Evolutionary conservation across 1,284 basidiomycete species (phyloP).

Genomic region (Takashimella koratensis): DNA sequence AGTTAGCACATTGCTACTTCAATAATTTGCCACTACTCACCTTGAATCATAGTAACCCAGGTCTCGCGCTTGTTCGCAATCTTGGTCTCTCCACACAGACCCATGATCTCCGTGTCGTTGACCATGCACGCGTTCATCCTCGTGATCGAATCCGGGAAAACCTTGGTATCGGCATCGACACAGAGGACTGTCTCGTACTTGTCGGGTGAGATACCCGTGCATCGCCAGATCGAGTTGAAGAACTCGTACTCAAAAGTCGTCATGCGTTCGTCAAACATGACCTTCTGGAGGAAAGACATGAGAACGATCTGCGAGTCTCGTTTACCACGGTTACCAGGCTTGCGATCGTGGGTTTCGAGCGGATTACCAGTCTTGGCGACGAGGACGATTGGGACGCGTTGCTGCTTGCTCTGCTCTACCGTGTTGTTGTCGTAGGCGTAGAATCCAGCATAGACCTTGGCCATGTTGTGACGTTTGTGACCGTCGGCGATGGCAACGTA

Average conservation of each 20-base stretch:
- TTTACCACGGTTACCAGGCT: conserved; percentile 97
- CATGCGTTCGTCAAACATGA: conserved; percentile 99
- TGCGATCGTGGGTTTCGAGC: conserved; percentile 79
- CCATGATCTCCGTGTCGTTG: conserved; percentile 98
- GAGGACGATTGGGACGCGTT: conserved; percentile 90
- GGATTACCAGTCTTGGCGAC: conserved; percentile 94
- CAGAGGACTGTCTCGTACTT: conserved; percentile 97
- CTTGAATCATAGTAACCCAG: conserved; percentile 87
- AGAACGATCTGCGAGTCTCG: conserved; percentile 97
- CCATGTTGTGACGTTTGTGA: conserved; percentile 99
- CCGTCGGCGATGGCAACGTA: conserved; percentile 99
- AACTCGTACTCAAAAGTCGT: conserved; percentile 95
- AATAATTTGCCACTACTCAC: conserved; percentile 53
- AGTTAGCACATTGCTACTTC: conserved; percentile 1
- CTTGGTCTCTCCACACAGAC: conserved; percentile 95
- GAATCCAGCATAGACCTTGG: conserved; percentile 96
- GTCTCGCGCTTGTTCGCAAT: conserved; percentile 97
- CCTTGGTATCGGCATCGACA: conserved; percentile 98
- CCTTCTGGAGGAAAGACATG: conserved; percentile 99
- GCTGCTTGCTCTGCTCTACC: conserved; percentile 89
- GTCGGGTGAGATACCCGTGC: conserved; percentile 99
- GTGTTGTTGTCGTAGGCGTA: conserved; percentile 94
- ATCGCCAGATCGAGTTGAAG: conserved; percentile 90
- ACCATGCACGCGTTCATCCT: conserved; percentile 96
- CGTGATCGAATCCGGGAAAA: conserved; percentile 78